phyloP scores from a whole-genome alignment of 495 filamentous ascomycete species.

The Aspergillus hancockii region DNA sequence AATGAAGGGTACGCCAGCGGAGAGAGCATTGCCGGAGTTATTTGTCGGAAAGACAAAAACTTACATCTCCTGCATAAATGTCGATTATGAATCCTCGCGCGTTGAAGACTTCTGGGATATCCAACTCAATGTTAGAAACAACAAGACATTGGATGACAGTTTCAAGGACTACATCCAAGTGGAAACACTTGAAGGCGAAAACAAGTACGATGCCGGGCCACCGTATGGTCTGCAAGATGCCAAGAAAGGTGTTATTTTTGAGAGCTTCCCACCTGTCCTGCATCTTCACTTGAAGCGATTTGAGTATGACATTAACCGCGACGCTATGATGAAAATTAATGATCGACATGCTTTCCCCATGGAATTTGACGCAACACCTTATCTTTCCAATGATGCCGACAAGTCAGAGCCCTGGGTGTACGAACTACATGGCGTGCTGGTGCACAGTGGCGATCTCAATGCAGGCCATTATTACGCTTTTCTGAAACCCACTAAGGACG shows the following conservation, averaged over 20 bases:
- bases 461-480: conserved; percentile 99
- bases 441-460: conserved; percentile 95
- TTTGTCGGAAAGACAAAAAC: conserved; percentile 98
- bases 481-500: conserved; percentile 87
- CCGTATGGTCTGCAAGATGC: conserved; percentile 92
- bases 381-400: conserved; percentile 84
- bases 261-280: conserved; percentile 90
- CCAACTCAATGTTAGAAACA: conserved; percentile 92
- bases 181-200: conserved; percentile 95
- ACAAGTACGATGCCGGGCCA: conserved; percentile 91
- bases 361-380: conserved; percentile 84
- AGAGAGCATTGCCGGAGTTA: conserved; percentile 84
- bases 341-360: conserved; percentile 97
- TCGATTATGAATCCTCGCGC: conserved; percentile 91
- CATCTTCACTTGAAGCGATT: conserved; percentile 97
- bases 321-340: conserved; percentile 99
- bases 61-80: conserved; percentile 97
- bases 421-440: conserved; percentile 90
- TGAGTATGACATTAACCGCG: conserved; percentile 92
- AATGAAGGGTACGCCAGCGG: conserved; percentile 97
- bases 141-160: conserved; percentile 88
- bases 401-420: conserved; percentile 87
- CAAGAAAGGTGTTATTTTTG: conserved; percentile 96
- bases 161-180: conserved; percentile 96
- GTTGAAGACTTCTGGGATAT: conserved; percentile 99